A percentile compares a stretch with the other conserved stretches of the same genome.
Evolutionary conservation across 371 early-diverging fungal genomes (phyloP).

Genomic region (Chytridiales sp.): DNA sequence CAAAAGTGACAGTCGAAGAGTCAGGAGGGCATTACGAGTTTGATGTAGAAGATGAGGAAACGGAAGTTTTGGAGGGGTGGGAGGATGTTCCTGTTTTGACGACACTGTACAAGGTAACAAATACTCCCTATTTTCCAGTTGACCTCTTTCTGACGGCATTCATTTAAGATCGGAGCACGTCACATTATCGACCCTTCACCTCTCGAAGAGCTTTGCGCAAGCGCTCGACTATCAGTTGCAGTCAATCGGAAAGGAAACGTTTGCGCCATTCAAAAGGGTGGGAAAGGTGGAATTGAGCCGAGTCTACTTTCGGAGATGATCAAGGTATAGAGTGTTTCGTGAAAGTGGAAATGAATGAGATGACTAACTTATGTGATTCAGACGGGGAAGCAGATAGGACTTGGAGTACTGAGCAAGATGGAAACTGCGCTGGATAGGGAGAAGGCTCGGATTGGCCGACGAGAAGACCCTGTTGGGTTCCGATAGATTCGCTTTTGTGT

Average conservation of each 20-base stretch:
- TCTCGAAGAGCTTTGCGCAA: constrained; percentile 83
- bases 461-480: no score
- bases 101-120: constrained; percentile 73
- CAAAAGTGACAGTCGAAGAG: constrained; percentile 63
- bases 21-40: constrained; percentile 79
- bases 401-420: no score
- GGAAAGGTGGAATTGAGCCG: constrained; percentile 72
- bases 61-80: constrained; percentile 71
- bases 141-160: background rate
- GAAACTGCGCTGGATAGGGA: no score
- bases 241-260: constrained; percentile 77
- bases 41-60: constrained; percentile 85
- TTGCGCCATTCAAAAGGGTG: constrained; percentile 82
- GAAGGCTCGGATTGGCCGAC: no score
- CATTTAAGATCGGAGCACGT: constrained; percentile 76
- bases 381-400: no score
- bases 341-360: no score
- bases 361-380: no score
- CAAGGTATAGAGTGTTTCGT: no score
- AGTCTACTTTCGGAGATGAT: constrained; percentile 77
- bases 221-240: constrained; percentile 74
- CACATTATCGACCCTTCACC: constrained; percentile 84
- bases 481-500: no score
- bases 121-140: background rate
- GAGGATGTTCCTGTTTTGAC: constrained; percentile 77